Base-by-base conservation (phyloP, 2,329 filamentous ascomycete species). In the Dothideomycetes sp. region DNA sequence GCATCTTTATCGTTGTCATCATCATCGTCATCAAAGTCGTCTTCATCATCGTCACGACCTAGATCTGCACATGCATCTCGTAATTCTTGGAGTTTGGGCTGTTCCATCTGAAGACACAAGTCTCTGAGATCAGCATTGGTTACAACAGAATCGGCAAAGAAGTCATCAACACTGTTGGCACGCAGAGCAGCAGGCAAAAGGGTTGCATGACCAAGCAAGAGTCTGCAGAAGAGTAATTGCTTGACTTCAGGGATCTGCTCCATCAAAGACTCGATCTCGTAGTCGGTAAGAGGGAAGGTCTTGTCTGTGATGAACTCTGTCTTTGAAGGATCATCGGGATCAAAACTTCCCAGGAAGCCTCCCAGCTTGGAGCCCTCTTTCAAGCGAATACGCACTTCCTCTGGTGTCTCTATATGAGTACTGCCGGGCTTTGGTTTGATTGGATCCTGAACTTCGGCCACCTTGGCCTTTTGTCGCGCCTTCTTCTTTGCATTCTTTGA, bases 11-110 rank as follows among this genome's bases (percentile, higher is more conserved):
- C 56, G 3, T 40, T 29, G 2, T 20, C 20, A 22, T 61, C 57
- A 3, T 61, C 55, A 19, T 65, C 61, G 10, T 56, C 58, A 11
- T 59, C 58, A 3, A 60, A 55, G 3, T 40, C 37, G 2, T 20
- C 20, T 23, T 61, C 57, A 3, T 61, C 55, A 19, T 65, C 61
- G 10, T 56, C 58, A 11, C 67, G 59, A 12, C 60, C 57, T 30
- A 70, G 63, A 49, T 72, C 68, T 4, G 68, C 69, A 47, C 68
- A 72, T 11, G 68, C 68, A 51, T 73, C 68, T 29, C 68, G 60
- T 16, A 72, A 62, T 31, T 69, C 65, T 46, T 73, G 67, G 2
- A 71, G 56, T n/a, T 53, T 56, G 13, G 68, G 68, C 31, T 63
- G 59, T 43, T 71, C 68, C 33, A 71, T 53, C 45, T 66, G 66